Base-by-base conservation (phyloP, 768 basidiomycete genomes). In the Trametes meyenii region DNA sequence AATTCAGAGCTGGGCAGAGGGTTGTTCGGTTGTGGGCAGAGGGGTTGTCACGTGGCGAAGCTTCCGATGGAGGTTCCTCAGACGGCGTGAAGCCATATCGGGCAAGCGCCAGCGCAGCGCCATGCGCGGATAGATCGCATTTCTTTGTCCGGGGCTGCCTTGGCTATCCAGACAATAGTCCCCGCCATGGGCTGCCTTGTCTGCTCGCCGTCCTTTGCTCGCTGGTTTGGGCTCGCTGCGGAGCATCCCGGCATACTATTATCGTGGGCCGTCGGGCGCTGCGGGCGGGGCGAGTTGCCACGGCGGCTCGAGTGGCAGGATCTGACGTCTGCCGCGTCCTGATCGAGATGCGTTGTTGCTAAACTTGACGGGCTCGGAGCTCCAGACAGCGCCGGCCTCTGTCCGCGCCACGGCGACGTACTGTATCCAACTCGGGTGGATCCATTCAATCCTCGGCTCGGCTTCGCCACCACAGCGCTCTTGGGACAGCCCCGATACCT, bases 1-100 rank as follows among this genome's bases (percentile, higher is more conserved):
- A 87, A 85, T 86, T 83, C 81, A 76, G 80, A 77, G 76, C 75
- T 83, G 86, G 86, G 86, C 85, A 87, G 78, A 88, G 86, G 86
- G 86, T 86, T 86, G 62, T 69, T 66, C 64, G 64, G 61, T 56
- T 56, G 57, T 75, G 78, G 77, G 78, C 67, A 75, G 66, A 79
- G 78, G 78, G 78, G 67, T 71, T 68, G 74, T 72, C 69, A 72
- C 70, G 69, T 69, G 68, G 56, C 13, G 19, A 1, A 3, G 36
- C 45, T 66, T 71, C 70, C 66, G 69, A 72, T 70, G 71, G 62
- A 55, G 62, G 58, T 55, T 59, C 66, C 65, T 65, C 36, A 53
- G 43, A 23, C 48, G 60, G 29, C 60, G 29, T 38, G 45, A 53
- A 40, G 50, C 63, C 58, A 60, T 60, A 60, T 64, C 58, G 58